Base-by-base conservation (phyloP, 805 yeast genomes). In the Zygosaccharomyces bisporus region DNA sequence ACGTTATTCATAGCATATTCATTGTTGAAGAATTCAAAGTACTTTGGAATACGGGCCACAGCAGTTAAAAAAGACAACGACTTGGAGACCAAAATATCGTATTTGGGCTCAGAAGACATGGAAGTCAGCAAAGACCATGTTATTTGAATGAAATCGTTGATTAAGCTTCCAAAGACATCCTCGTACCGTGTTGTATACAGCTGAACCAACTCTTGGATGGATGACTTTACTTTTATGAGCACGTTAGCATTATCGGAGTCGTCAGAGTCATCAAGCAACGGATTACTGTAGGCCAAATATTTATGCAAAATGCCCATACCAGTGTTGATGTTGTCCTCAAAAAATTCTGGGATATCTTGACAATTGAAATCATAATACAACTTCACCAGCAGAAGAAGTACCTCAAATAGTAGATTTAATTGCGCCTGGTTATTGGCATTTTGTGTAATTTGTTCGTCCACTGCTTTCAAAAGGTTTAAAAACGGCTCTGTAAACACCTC, bases 301-400 rank as follows among this genome's bases (percentile, higher is more conserved):
- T 85, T 86, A 62, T 88, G 95, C 54, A 90, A 72, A 21, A 90
- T 76, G 4, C 73, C 72, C 93, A 95, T 86, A 43, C 95, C 89
- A 13, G 68, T 70, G 32, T 74, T 69, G 64, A 93, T 68, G 62
- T 93, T 77, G 67, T 93, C 98, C 68, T 95, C 99, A 62, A 93
- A 93, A 61, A 91, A 93, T 66, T 90, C 99, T 1, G 99, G 99
- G 43, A 93, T 83, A 67, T 93, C 99, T 68, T 95, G 99, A 67
- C 97, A 91, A 64, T 93, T 93, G 58, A 93, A 78, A 63, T 93
- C 99, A 61, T 81, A 88, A 66, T 86, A 95, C 29, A 95, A 78
- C 61, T 93, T 91, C 27, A 84, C 66, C 43, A 90, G 72, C 17
- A 89, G 67, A 40, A 83, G 68, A 54, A 90, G 65, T 45, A 84